These are phyloP conservation scores for Aureobasidium leucospermi DNA, from an alignment of 2,329 filamentous ascomycete species.

Conservation along the genomic window DNA sequence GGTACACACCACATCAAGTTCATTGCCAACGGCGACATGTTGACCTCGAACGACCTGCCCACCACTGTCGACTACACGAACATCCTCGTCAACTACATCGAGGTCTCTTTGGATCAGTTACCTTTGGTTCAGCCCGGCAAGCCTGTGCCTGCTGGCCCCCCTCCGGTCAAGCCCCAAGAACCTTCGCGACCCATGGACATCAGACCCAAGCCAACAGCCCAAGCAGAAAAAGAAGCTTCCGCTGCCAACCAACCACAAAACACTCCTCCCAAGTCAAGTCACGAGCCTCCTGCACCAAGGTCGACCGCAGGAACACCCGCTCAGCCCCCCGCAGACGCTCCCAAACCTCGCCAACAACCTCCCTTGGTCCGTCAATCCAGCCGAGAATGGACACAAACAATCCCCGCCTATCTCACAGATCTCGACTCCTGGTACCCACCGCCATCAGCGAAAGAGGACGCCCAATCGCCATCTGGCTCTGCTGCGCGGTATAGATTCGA, in stretches of 20 bases:
- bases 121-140: conserved; percentile 26
- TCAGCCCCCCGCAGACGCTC: background rate
- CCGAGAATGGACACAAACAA: conserved; percentile 58
- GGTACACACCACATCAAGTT: conserved; percentile 97
- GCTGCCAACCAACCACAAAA: conserved; percentile 17
- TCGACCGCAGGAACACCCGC: conserved; percentile 3
- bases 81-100: conserved; percentile 96
- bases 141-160: conserved; percentile 14
- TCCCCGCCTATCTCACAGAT: conserved; percentile 81
- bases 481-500: conserved; percentile 45
- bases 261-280: conserved; percentile 19
- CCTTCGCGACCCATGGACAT: conserved; percentile 19
- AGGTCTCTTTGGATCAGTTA: conserved; percentile 73
- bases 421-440: conserved; percentile 55
- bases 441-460: conserved; percentile 29
- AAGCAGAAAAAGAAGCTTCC: conserved; percentile 2
- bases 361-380: conserved; percentile 9
- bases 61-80: conserved; percentile 98
- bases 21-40: conserved; percentile 84
- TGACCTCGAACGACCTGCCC: conserved; percentile 45
- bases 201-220: conserved; percentile 16
- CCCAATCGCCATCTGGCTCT: background rate
- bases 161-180: conserved; percentile 3
- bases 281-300: background rate
- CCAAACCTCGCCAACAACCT: conserved; percentile 4